These are phyloP conservation scores for barley (Hordeum vulgare) DNA, from an alignment of 176 grass and related monocot species.

Conservation along the genomic window MorexV3_pseudomolecules_assembly NC_058518.1:436731213-436731712, in stretches of 20 bases:
- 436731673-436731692: constrained; percentile 30
- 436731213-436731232: constrained; percentile 56
- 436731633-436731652: constrained; percentile 80
- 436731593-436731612: constrained; percentile 56
- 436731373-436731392: constrained; percentile 60
- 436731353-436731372: constrained; percentile 85
- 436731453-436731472: constrained; percentile 55
- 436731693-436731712: constrained; percentile 72
- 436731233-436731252: constrained; percentile 85
- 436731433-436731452: constrained; percentile 59
- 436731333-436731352: constrained; percentile 1
- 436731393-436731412: constrained; percentile 46
- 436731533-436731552: constrained; percentile 49
- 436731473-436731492: constrained; percentile 97
- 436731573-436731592: constrained; percentile 67
- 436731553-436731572: constrained; percentile 40
- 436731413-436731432: constrained; percentile 46
- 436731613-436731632: constrained; percentile 74
- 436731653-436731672: constrained; percentile 57
- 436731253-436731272: constrained; percentile 43
- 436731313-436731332: constrained; percentile 31
- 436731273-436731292: constrained; percentile 53
- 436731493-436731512: constrained; percentile 65
- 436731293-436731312: constrained; percentile 59
- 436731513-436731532: constrained; percentile 49